Percentiles rank a stretch among this genome's conserved stretches.
Conservation (phyloP, 108 stramenopile genomes). For the Cyclotella distinguenda region DNA sequence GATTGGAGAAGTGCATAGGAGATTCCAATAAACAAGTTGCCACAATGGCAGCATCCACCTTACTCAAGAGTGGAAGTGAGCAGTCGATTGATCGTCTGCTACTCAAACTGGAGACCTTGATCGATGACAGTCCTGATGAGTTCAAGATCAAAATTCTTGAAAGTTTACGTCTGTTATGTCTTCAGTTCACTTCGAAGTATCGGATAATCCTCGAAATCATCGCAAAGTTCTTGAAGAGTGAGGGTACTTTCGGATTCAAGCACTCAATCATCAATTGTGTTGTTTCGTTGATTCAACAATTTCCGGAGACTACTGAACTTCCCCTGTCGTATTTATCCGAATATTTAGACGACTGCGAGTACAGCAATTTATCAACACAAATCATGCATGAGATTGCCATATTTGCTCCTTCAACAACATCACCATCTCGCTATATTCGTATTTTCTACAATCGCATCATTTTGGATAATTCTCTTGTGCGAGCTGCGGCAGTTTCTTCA, state of each 20-base stretch:
- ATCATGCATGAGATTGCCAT: conserved; percentile 90
- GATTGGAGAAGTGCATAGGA: conserved; percentile 64
- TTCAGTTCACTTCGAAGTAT: conserved; percentile 91
- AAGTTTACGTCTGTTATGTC: conserved; percentile 83
- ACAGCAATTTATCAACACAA: conserved; percentile 82
- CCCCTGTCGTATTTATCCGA: conserved; percentile 93
- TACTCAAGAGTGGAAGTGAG: conserved; percentile 80
- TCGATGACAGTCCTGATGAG: conserved; percentile 77
- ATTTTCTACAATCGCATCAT: conserved; percentile 98
- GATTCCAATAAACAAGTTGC: conserved; percentile 71
- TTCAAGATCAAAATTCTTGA: conserved; percentile 92
- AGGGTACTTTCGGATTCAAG: conserved; percentile 95
- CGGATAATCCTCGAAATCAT: conserved; percentile 91
- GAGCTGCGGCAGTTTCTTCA: conserved; percentile 91
- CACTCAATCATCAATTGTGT: conserved; percentile 85
- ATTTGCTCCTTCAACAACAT: conserved; percentile 77
- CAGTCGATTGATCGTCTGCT: conserved; percentile 63
- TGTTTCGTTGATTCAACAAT: conserved; percentile 78
- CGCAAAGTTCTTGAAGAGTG: conserved; percentile 91
- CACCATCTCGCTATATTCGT: conserved; percentile 94
- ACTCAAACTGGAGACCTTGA: conserved; percentile 51
- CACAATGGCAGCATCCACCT: conserved; percentile 77
- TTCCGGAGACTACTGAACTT: conserved; percentile 88
- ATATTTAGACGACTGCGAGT: conserved; percentile 98
- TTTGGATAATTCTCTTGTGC: conserved; percentile 90